Evolutionary conservation across 352 stramenopile species (phyloP).

Genomic region (Globisporangium cylindrosporum): DNA sequence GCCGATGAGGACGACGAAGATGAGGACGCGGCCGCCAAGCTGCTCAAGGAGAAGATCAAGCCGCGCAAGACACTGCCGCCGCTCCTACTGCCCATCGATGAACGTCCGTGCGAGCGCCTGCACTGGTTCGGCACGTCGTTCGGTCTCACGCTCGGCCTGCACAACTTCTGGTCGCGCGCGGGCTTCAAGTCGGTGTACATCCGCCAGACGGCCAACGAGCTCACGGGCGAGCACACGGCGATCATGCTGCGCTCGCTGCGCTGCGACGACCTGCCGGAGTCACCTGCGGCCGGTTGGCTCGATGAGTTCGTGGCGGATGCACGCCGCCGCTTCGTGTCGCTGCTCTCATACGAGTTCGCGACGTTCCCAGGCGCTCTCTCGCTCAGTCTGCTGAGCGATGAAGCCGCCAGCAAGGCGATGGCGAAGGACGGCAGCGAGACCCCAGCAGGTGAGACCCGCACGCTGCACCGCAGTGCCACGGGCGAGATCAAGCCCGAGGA

Average conservation of each 20-base stretch:
- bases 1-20: conserved; percentile 50
- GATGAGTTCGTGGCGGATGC: conserved; percentile 94
- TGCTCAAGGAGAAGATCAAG: conserved; percentile 90
- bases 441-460: conserved; percentile 21
- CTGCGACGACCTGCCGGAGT: conserved; percentile 74
- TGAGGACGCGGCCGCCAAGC: conserved; percentile 43
- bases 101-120: conserved; percentile 92
- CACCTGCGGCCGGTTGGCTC: conserved; percentile 90
- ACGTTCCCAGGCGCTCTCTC: conserved; percentile 89
- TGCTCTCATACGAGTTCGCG: conserved; percentile 93
- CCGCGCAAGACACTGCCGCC: conserved; percentile 96
- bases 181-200: conserved; percentile 97
- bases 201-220: conserved; percentile 98
- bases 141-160: conserved; percentile 94
- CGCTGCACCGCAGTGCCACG: conserved; percentile 57
- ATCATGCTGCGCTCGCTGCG: conserved; percentile 88
- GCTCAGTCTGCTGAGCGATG: conserved; percentile 88
- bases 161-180: conserved; percentile 96
- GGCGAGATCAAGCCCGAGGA: conserved; percentile 84
- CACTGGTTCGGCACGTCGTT: conserved; percentile 99
- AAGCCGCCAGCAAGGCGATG: conserved; percentile 9
- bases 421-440: conserved; percentile 21
- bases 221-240: conserved; percentile 98
- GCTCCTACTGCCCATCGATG: conserved; percentile 93
- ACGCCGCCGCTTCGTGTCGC: conserved; percentile 90